A percentile compares a stretch with the other conserved stretches of the same genome.
Conservation (phyloP, 306 rosid genomes). For the Lathyrus sativus region DNA sequence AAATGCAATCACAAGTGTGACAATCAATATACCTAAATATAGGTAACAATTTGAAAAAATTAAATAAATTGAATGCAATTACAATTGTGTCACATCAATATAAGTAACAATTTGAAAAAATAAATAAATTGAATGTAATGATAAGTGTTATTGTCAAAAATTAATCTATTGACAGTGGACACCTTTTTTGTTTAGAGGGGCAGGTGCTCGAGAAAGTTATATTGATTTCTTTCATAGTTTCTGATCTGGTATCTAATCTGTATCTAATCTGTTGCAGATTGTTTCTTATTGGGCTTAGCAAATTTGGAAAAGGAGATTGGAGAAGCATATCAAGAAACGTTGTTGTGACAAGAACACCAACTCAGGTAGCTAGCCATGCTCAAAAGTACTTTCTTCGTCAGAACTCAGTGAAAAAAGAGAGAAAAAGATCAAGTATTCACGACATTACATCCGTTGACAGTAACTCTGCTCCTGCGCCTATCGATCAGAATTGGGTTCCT, state of each 20-base stretch:
- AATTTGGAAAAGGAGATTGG: slow-evolving; percentile 96
- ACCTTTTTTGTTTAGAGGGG: no score
- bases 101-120: no score
- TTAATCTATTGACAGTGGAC: no score
- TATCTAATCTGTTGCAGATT: slow-evolving; percentile 44
- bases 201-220: no score
- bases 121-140: no score
- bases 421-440: slow-evolving; percentile 92
- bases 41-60: no score
- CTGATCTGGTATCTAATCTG: background rate
- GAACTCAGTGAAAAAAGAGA: slow-evolving; percentile 67
- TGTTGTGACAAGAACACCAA: slow-evolving; percentile 85
- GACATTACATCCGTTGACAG: slow-evolving; percentile 78
- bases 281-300: slow-evolving; percentile 66
- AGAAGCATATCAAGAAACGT: slow-evolving; percentile 91
- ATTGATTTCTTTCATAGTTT: background rate
- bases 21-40: no score
- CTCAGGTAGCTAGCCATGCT: slow-evolving; percentile 98
- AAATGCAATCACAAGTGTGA: no score
- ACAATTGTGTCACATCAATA: no score
- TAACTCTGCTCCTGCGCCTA: slow-evolving; percentile 39
- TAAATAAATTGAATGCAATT: no score
- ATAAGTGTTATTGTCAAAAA: no score
- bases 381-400: slow-evolving; percentile 90
- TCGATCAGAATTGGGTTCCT: slow-evolving; percentile 64